Base-by-base conservation (phyloP, 1,284 basidiomycete species). In the Cutaneotrichosporon cavernicola region DNA sequence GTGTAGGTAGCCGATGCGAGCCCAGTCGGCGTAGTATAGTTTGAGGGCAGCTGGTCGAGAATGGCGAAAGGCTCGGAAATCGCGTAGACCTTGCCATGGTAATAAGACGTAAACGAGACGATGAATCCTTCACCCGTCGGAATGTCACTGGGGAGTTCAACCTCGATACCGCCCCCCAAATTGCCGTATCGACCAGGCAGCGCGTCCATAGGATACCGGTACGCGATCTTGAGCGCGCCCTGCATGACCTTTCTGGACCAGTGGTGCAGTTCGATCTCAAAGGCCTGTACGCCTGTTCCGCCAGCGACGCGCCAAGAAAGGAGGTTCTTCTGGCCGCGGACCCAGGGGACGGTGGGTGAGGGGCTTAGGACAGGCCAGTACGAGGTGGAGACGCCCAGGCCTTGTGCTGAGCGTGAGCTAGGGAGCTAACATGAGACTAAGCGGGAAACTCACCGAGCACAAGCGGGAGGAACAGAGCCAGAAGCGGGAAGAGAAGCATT, bases 231-330 rank as follows among this genome's bases (percentile, higher is more conserved):
- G 56, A 79, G 62, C 60, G 75, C 75, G 26, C 79, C 80, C 30
- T 69, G 64, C 76, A 81, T 76, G 64, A 80, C 69, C n/a, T 65
- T 70, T 53, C 68, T 65, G 62, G 80, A 76, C 31, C 63, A 58
- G 67, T 81, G 79, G 70, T 79, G 77, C 31, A 81, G 69, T 69
- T 80, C 76, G 56, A 81, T 73, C 67, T 80, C 79, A 62, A 81
- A 81, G 21, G 73, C 72, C 30, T 73, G 57, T 60, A 81, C 73
- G 62, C 79, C 79, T 0, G 76, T 74, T 31, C 74, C 78, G 57
- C 73, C 73, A 26, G 76, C 79, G 16, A 72, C 74, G n/a, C 61
- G 66, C 77, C 78, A 81, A 11, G 74, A 63, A 30, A 80, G 69
- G 11, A 75, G 58, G 72, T 80, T 80, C 56, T 72, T 73, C 57